These are phyloP conservation scores for Fragaria vesca DNA, from an alignment of 306 rosid species.

Conservation along the genomic window DNA sequence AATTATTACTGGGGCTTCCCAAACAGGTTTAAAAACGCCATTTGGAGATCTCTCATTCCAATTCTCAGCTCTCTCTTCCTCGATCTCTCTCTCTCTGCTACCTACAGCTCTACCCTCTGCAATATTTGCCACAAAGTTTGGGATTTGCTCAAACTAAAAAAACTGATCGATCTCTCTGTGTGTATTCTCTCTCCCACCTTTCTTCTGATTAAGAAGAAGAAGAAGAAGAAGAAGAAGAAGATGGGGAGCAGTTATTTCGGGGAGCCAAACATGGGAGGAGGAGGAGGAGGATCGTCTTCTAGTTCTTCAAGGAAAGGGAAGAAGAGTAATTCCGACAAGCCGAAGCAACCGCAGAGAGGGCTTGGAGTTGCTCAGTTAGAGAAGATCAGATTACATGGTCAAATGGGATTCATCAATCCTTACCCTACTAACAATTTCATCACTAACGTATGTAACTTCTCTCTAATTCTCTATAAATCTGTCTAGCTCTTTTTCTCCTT, in stretches of 20 bases:
- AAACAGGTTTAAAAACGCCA: constrained; percentile 48
- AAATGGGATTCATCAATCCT: constrained; percentile 42
- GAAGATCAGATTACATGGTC: constrained; percentile 96
- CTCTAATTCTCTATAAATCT: not conserved
- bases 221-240: not conserved
- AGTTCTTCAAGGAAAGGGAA: constrained; percentile 67
- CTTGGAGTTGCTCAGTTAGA: constrained; percentile 98
- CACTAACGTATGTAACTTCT: constrained; percentile 44
- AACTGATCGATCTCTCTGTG: not conserved
- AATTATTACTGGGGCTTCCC: constrained; percentile 54
- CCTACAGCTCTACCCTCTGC: not conserved
- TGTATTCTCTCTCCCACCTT: not conserved
- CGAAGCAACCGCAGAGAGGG: constrained; percentile 98
- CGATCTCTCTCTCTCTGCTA: not conserved
- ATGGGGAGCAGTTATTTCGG: constrained; percentile 82
- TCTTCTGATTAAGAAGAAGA: not conserved
- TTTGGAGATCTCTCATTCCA: constrained; percentile 62
- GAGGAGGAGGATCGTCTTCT: constrained; percentile 51
- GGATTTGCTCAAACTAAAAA: constrained; percentile 39
- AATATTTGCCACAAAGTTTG: constrained; percentile 21
- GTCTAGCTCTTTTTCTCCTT: not conserved
- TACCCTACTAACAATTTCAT: constrained; percentile 45
- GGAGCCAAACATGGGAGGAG: constrained; percentile 76
- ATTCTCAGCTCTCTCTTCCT: not conserved
- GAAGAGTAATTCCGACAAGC: constrained; percentile 79